Base-by-base conservation (phyloP, 1,284 basidiomycete genomes). In the Ustilago cynodontis region DNA sequence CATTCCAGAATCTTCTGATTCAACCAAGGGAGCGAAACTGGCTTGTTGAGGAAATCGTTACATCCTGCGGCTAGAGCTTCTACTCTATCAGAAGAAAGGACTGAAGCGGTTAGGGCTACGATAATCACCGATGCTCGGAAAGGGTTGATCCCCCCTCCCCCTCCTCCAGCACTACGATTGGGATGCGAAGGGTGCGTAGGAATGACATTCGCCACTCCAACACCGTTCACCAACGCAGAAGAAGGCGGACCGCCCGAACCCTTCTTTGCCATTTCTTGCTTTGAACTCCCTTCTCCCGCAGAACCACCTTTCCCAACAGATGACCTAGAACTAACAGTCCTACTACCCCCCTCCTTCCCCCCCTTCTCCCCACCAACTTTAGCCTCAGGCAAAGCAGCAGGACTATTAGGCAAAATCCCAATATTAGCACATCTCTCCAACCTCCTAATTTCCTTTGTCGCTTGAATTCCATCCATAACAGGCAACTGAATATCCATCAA, bases 401-500 rank as follows among this genome's bases (percentile, higher is more conserved):
- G 88, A 1, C 89, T 89, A 5, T 90, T 88, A 8, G 91, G 92
- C 85, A 91, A 93, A 6, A 92, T 91, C 47, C 91, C 91, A 39
- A 91, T 88, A 65, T 92, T 92, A 81, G 87, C 87, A 47, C 86
- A 78, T 75, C 91, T 90, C 86, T 99, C 96, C 56, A 96, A 87
- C 71, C 91, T 90, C 54, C 97, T 90, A 66, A 99, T 99, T 86
- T 96, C 94, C 82, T 95, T 95, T 0, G 97, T 99, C 2, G 97
- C 97, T 84, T 94, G 91, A 56, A 99, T 98, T 28, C 97, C 97
- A 86, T 97, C 94, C 93, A 98, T 98, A 78, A 98, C 92, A 7
- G 97, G 97, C 89, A 99, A 93, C 88, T 98, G 96, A 71, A 99
- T 98, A 87, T 99, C 97, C 97, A 99, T 99, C 87, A 99, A 87